Base-by-base conservation (phyloP, 192 early-diverging fungal genomes). In the Chytriomyces sp. region DNA sequence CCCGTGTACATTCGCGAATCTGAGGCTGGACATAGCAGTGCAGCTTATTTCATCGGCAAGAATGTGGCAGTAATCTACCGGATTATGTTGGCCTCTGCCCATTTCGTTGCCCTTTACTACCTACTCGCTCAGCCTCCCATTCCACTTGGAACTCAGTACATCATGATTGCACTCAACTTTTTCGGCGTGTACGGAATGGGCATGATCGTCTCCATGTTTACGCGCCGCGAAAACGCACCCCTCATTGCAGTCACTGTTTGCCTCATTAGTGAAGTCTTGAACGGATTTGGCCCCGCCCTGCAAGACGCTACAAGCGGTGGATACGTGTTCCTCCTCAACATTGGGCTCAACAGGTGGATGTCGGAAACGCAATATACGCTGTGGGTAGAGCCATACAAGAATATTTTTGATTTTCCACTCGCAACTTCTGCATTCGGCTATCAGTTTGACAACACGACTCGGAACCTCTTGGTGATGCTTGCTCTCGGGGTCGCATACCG, bases 1-100 rank as follows among this genome's bases (percentile, higher is more conserved):
- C 28, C 77, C 0, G 78, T 85, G 7, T 85, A 70, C 71, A 80
- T 77, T 74, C 40, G 83, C 5, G 83, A 85, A 61, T 62, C 72
- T 26, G 77, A 77, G 8, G 57, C 83, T 3, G 83, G 83, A 4
- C 83, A 85, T 63, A 39, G 31, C 58, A 12, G 40, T 3, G 22
- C 34, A 5, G 59, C 61, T 32, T 70, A 75, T 63, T 72, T 54
- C 68, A 39, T 64, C 34, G 79, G 75, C 12, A 80, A 80, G 44
- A 71, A 73, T 34, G 30, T 72, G 6, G 59, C 69, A 2, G 64
- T 63, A 17, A 25, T 80, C 19, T 70, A 67, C 41, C 52, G 79
- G 5, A 77, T 80, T 25, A 1, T 57, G 17, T 56, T 77, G 6
- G 41, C 73, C 8, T 34, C 79, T 0, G 67, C 73, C 3, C 79